Conservation (phyloP, 2,329 filamentous ascomycete species). For the Myriosclerotinia curreyana region DNA sequence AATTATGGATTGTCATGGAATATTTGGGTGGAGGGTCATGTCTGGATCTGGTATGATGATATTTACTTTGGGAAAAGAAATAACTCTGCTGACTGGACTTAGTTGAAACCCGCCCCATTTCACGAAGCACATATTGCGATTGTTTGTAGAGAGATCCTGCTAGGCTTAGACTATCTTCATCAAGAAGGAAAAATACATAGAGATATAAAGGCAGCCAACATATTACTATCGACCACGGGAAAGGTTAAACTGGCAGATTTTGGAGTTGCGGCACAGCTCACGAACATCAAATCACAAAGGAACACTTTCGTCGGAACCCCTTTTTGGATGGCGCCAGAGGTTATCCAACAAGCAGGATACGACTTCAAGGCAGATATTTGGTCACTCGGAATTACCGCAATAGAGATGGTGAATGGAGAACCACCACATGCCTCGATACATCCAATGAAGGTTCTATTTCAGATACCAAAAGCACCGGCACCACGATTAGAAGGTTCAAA, state of each 20-base stretch:
- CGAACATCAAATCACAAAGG: conserved; percentile 94
- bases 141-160: conserved; percentile 85
- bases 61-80: neutral
- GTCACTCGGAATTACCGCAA: conserved; percentile 88
- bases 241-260: conserved; percentile 97
- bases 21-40: conserved; percentile 94
- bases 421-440: conserved; percentile 83
- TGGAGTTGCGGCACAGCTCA: conserved; percentile 92
- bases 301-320: conserved; percentile 98
- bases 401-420: conserved; percentile 84
- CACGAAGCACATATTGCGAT: conserved; percentile 89
- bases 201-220: conserved; percentile 95
- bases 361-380: conserved; percentile 93
- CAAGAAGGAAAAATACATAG: conserved; percentile 92
- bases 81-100: conserved; percentile 27
- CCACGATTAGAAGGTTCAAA: conserved; percentile 75
- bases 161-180: conserved; percentile 90
- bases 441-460: conserved; percentile 90
- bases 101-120: conserved; percentile 89
- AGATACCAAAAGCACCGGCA: conserved; percentile 84
- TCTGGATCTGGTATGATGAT: conserved; percentile 72
- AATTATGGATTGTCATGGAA: conserved; percentile 99
- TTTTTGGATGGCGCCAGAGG: conserved; percentile 96
- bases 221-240: conserved; percentile 84
- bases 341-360: conserved; percentile 80